These are phyloP conservation scores for Mariannaea sp. DNA, from an alignment of 2,329 filamentous ascomycete genomes.

Conservation along the genomic window DNA sequence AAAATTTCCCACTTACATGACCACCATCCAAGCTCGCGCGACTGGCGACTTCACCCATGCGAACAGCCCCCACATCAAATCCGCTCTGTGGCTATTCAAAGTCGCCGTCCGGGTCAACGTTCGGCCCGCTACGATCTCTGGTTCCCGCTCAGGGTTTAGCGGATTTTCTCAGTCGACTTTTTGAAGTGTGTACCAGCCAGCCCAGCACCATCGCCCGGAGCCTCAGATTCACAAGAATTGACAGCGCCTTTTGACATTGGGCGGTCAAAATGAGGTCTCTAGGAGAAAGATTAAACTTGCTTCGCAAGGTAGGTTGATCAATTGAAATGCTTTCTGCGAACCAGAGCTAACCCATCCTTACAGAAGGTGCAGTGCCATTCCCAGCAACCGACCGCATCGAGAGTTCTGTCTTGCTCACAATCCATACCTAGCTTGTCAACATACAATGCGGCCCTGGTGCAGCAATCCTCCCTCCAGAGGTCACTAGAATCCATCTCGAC, in stretches of 20 bases:
- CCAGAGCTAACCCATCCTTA: conserved; percentile 28
- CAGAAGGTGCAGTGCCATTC: conserved; percentile 49
- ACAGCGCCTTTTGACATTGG: conserved; percentile 26
- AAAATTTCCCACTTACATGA: conserved; percentile 33
- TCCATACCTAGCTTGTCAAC: conserved; percentile 65
- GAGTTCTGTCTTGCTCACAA: conserved; percentile 35
- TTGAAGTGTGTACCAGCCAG: conserved; percentile 33
- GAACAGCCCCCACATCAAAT: conserved; percentile 15
- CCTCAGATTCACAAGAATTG: conserved; percentile 19
- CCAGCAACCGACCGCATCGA: conserved; percentile 15
- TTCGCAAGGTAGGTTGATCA: conserved; percentile 67
- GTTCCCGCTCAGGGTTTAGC: conserved; percentile 28
- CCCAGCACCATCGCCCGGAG: conserved; percentile 22
- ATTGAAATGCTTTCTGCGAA: background rate
- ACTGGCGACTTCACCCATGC: conserved; percentile 14
- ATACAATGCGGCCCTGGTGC: conserved; percentile 84
- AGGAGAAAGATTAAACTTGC: conserved; percentile 72
- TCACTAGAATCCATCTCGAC: conserved; percentile 76
- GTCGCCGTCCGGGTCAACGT: conserved; percentile 34
- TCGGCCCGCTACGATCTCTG: conserved; percentile 35
- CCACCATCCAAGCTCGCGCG: conserved; percentile 11
- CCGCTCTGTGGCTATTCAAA: background rate
- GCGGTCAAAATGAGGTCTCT: conserved; percentile 50
- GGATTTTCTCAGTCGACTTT: conserved; percentile 40
- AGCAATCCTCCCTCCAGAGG: conserved; percentile 75